Percentiles rank a stretch among this genome's conserved stretches.
phyloP scores from a whole-genome alignment of 352 stramenopile genomes.

The Stephanocyclus meneghinianus region DNA sequence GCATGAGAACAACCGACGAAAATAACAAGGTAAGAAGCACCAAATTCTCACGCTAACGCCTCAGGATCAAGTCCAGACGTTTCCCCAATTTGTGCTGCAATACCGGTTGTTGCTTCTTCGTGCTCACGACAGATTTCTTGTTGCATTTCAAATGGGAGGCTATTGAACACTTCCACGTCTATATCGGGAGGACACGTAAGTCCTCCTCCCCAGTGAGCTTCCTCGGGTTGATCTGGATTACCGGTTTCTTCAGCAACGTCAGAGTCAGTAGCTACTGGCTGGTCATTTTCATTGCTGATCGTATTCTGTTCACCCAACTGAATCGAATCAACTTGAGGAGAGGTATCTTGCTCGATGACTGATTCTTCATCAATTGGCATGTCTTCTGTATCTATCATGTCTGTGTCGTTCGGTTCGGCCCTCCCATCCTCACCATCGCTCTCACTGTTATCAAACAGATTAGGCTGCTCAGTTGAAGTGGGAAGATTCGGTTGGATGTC shows the following conservation, averaged over 20 bases:
- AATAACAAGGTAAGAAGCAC: background rate
- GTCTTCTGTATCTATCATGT: conserved; percentile 3
- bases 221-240: conserved; percentile 12
- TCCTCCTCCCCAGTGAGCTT: background rate
- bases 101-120: conserved; percentile 52
- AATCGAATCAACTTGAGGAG: background rate
- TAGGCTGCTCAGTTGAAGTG: conserved; percentile 14
- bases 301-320: conserved; percentile 7
- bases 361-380: background rate
- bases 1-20: background rate
- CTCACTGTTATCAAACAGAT: conserved; percentile 2
- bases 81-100: conserved; percentile 70
- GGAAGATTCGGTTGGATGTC: conserved; percentile 26
- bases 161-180: conserved; percentile 95
- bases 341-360: background rate
- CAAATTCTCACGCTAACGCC: conserved; percentile 81
- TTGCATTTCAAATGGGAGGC: conserved; percentile 94
- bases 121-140: conserved; percentile 90
- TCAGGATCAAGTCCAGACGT: conserved; percentile 86
- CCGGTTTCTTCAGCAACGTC: conserved; percentile 28
- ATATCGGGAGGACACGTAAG: conserved; percentile 91
- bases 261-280: background rate
- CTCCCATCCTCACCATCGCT: background rate
- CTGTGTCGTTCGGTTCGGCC: background rate
- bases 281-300: conserved; percentile 48